A percentile compares a stretch with the other conserved stretches of the same genome.
These are phyloP conservation scores for Cornus controversa DNA, from an alignment of 148 eudicot genomes.

Conservation along the genomic window DNA sequence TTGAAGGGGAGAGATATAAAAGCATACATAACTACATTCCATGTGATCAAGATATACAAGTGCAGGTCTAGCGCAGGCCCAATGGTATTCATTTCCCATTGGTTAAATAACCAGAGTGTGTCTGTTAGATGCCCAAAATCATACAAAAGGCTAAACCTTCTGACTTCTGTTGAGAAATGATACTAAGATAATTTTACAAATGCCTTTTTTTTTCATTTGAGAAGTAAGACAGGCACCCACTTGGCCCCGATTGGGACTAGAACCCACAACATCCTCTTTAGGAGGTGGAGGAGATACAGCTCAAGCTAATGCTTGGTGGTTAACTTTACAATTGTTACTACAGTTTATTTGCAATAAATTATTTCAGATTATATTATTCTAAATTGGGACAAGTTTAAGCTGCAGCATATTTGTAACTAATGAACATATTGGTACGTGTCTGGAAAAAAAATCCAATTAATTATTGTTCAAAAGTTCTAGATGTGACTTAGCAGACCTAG, in stretches of 20 bases:
- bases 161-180: neutral
- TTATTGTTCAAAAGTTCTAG: neutral
- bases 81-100: neutral
- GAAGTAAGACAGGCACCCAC: too few relatives aligned
- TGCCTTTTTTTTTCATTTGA: neutral
- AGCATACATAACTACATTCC: neutral
- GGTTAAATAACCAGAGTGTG: neutral
- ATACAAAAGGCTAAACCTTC: neutral
- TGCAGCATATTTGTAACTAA: neutral
- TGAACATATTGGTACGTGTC: neutral
- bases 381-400: neutral
- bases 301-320: too few relatives aligned
- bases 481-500: neutral
- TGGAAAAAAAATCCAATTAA: neutral
- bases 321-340: too few relatives aligned
- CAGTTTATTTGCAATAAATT: too few relatives aligned
- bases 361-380: neutral
- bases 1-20: neutral
- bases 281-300: too few relatives aligned
- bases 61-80: neutral
- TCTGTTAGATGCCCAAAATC: slow-evolving; percentile 5
- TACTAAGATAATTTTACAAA: neutral
- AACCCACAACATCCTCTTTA: too few relatives aligned
- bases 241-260: too few relatives aligned
- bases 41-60: neutral